phyloP scores from a whole-genome alignment of 1,284 basidiomycete genomes.

The Hymenochaete sp. region DNA sequence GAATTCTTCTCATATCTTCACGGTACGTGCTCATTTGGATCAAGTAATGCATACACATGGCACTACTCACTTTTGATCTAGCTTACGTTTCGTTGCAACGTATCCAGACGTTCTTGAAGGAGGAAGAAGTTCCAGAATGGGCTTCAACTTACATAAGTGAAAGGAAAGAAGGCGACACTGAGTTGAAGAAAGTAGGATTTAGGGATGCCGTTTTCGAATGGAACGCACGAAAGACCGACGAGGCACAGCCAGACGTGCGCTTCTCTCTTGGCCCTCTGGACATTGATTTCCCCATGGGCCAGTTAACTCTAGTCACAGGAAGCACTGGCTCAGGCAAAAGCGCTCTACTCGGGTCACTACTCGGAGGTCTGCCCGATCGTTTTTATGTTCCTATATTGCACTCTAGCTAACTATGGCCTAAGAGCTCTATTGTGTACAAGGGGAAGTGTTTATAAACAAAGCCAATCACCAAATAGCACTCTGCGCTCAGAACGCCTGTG shows the following conservation, averaged over 20 bases:
- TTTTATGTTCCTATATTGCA: conserved; percentile 6
- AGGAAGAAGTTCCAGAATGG: conserved; percentile 60
- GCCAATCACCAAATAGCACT: conserved; percentile 51
- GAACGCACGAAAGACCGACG: conserved; percentile 28
- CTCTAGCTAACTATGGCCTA: neutral
- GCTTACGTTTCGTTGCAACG: conserved; percentile 66
- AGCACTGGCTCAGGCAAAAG: conserved; percentile 77
- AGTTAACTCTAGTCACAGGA: conserved; percentile 62
- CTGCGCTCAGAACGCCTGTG: conserved; percentile 62
- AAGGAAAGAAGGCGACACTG: conserved; percentile 14
- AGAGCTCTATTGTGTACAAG: conserved; percentile 66
- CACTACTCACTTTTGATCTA: conserved; percentile 23
- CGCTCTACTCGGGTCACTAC: conserved; percentile 54
- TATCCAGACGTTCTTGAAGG: conserved; percentile 52
- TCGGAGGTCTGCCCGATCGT: conserved; percentile 43
- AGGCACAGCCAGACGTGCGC: conserved; percentile 25
- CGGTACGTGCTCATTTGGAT: conserved; percentile 39
- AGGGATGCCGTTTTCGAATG: conserved; percentile 47
- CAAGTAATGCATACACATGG: too few relatives aligned
- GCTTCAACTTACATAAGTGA: conserved; percentile 43
- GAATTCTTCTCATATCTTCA: conserved; percentile 57
- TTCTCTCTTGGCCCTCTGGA: conserved; percentile 54
- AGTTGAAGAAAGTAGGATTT: conserved; percentile 39
- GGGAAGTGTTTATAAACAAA: conserved; percentile 57
- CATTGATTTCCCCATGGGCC: conserved; percentile 47